These are phyloP conservation scores for Cubamyces sp. DNA, from an alignment of 768 basidiomycete species.

Conservation along the genomic window DNA sequence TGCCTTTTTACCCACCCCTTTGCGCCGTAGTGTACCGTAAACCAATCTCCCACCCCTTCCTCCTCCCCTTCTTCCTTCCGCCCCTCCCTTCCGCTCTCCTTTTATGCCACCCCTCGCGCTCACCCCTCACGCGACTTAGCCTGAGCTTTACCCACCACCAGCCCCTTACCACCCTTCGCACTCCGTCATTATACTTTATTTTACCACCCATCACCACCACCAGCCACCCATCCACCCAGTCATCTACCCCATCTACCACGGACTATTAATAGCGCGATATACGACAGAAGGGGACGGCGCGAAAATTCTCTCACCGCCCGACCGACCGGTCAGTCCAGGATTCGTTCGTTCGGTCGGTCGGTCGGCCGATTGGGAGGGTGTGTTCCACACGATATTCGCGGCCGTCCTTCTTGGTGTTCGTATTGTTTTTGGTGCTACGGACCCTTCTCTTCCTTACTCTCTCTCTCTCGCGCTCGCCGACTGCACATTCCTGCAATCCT, in stretches of 20 bases:
- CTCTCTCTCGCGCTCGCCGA: neutral
- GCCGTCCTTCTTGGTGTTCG: neutral
- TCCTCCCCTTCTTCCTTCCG: neutral
- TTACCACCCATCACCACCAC: slow-evolving; percentile 17
- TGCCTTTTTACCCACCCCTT: neutral
- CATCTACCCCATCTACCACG: neutral
- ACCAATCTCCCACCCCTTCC: neutral
- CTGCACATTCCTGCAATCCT: slow-evolving; percentile 4
- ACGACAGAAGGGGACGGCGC: neutral
- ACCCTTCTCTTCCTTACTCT: neutral
- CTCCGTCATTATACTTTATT: slow-evolving; percentile 24
- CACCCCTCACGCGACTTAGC: neutral
- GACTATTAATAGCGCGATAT: slow-evolving; percentile 24
- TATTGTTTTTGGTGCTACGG: slow-evolving; percentile 9
- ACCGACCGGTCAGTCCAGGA: neutral
- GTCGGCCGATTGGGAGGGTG: too few species aligned
- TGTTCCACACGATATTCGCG: too few species aligned
- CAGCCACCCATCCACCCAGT: neutral
- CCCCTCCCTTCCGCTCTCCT: neutral
- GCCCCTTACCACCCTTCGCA: neutral
- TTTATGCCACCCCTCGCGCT: too few species aligned
- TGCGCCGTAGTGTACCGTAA: neutral
- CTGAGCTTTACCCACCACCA: neutral
- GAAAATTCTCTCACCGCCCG: neutral
- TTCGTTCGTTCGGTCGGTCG: neutral